Conservation (phyloP, 257 asterid species). For the Capsicum chinense region DNA sequence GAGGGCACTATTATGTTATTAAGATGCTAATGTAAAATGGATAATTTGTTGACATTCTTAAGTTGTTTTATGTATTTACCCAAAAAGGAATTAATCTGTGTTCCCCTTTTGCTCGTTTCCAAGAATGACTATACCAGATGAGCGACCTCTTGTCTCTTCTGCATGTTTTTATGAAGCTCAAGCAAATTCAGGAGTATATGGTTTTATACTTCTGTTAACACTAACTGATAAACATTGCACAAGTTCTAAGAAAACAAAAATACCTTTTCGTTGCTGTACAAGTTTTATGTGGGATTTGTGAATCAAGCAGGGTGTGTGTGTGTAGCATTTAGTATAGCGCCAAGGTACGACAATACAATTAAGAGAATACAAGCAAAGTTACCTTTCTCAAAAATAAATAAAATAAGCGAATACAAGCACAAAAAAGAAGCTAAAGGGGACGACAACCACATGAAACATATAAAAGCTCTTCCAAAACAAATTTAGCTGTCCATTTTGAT, state of each 20-base stretch:
- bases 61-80: neutral
- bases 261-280: neutral
- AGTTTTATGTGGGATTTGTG: conserved; percentile 8
- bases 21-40: conserved; percentile 2
- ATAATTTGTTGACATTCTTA: neutral
- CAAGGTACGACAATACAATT: neutral
- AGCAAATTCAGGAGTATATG: neutral
- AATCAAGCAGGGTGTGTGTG: neutral
- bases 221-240: neutral
- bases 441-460: neutral
- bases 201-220: neutral
- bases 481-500: neutral
- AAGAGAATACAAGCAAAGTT: neutral
- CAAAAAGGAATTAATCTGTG: conserved; percentile 10
- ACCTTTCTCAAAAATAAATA: neutral
- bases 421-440: neutral
- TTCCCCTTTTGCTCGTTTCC: neutral
- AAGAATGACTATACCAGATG: neutral
- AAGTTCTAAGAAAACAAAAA: neutral
- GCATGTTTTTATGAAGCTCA: neutral
- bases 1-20: neutral
- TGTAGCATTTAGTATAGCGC: neutral
- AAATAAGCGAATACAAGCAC: neutral
- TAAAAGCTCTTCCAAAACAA: conserved; percentile 6
- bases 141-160: conserved; percentile 1